These are phyloP conservation scores for Trypanosoma congolense DNA, from an alignment of 208 protist genomes.

Conservation along the genomic window DNA sequence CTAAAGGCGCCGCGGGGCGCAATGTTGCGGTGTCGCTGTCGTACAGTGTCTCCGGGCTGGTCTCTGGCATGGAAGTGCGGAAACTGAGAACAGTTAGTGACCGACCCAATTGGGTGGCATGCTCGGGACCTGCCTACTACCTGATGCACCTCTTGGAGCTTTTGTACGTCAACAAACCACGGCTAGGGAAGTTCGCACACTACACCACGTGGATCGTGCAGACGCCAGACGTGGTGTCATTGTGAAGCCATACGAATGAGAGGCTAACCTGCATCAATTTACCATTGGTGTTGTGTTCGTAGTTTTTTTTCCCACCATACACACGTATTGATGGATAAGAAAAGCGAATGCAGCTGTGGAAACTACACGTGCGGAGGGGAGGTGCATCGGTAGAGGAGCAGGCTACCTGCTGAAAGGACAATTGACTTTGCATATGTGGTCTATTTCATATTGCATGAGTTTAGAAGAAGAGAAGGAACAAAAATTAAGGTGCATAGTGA, in stretches of 20 bases:
- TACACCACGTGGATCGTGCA: constrained; percentile 83
- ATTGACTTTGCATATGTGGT: no score
- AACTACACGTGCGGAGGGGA: no score
- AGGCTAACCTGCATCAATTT: no score
- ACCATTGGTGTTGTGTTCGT: no score
- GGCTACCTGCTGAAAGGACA: no score
- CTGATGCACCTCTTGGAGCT: constrained; percentile 37
- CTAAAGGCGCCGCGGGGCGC: constrained; percentile 15
- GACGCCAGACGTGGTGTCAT: constrained; percentile 30
- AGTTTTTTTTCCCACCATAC: no score
- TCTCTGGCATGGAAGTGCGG: constrained; percentile 54
- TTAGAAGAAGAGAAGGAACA: no score
- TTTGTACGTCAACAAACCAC: constrained; percentile 35
- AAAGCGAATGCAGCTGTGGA: no score
- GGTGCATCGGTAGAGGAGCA: no score
- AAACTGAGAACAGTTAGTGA: constrained; percentile 70
- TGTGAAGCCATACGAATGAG: constrained; percentile 20
- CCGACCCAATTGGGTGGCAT: constrained; percentile 51
- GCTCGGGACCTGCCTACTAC: constrained; percentile 41
- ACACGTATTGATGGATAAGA: no score
- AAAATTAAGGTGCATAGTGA: no score
- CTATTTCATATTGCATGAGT: no score
- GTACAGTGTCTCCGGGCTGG: constrained; percentile 52
- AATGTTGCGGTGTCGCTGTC: constrained; percentile 48
- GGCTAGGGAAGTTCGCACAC: constrained; percentile 67